phyloP scores from a whole-genome alignment of 2,329 filamentous ascomycete species.

The Aphanoascus verrucosus region DNA sequence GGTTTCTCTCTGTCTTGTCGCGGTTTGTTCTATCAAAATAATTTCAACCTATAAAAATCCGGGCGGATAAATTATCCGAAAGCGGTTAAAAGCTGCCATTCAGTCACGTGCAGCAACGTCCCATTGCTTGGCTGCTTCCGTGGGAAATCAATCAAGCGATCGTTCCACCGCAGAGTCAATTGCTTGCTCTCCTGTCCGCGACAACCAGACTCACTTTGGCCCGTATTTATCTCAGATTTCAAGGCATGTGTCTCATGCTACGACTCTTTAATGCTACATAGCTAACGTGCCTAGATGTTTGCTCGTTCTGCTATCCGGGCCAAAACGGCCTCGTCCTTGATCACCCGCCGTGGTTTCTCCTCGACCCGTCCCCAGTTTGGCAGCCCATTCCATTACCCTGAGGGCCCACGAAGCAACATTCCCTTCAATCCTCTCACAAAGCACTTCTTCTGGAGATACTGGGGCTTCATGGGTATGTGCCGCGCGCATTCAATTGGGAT shows the following conservation, averaged over 20 bases:
- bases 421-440: constrained; percentile 93
- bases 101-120: neutral
- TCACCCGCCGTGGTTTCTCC: constrained; percentile 89
- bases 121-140: neutral
- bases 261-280: constrained; percentile 16
- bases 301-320: constrained; percentile 55
- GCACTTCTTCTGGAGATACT: constrained; percentile 75
- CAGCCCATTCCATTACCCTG: constrained; percentile 96
- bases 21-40: neutral
- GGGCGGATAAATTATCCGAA: neutral
- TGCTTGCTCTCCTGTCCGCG: too few species aligned
- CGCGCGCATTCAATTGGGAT: neutral
- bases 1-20: neutral
- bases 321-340: constrained; percentile 51
- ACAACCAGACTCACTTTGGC: neutral
- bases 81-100: neutral
- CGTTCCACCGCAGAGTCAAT: too few species aligned
- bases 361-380: constrained; percentile 73
- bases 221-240: constrained; percentile 10
- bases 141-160: neutral
- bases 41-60: neutral
- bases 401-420: constrained; percentile 87
- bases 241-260: constrained; percentile 23
- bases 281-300: constrained; percentile 58
- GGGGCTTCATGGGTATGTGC: constrained; percentile 60